Percentiles rank a stretch among this genome's conserved stretches.
These are phyloP conservation scores for Suillus weaverae DNA, from an alignment of 768 basidiomycete species.

Conservation along the genomic window DNA sequence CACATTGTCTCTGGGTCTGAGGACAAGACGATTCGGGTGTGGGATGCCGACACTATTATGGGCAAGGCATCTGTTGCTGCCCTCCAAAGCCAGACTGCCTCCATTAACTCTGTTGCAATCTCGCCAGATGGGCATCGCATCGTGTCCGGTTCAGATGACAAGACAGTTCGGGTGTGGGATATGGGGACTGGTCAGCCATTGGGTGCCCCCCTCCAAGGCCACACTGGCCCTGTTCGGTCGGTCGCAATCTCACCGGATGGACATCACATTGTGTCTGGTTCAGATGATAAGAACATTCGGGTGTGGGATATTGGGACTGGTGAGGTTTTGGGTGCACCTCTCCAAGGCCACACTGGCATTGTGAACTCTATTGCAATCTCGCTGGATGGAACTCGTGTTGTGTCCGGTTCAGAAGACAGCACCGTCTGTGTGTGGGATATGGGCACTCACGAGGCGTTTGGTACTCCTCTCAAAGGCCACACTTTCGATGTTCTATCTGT, in stretches of 20 bases:
- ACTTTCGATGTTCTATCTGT: too few relatives aligned
- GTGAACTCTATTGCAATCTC: conserved; percentile 15
- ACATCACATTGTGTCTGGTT: neutral
- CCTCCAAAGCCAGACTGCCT: neutral
- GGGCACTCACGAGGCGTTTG: too few relatives aligned
- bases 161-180: neutral
- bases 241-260: neutral
- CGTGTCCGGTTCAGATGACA: neutral
- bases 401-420: conserved; percentile 5
- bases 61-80: neutral
- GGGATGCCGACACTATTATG: neutral
- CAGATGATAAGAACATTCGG: too few relatives aligned
- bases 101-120: neutral
- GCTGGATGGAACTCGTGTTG: conserved; percentile 7
- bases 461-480: too few relatives aligned
- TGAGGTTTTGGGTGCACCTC: neutral
- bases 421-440: conserved; percentile 1
- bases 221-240: fast-evolving
- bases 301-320: neutral
- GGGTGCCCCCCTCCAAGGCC: neutral
- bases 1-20: neutral
- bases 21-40: conserved; percentile 8
- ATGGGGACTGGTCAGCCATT: neutral
- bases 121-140: neutral
- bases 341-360: neutral